Evolutionary conservation across 371 early-diverging fungal genomes (phyloP), one percentile per base, ranked within the genome.

Genomic region (Haplosporangium sp.): DNA sequence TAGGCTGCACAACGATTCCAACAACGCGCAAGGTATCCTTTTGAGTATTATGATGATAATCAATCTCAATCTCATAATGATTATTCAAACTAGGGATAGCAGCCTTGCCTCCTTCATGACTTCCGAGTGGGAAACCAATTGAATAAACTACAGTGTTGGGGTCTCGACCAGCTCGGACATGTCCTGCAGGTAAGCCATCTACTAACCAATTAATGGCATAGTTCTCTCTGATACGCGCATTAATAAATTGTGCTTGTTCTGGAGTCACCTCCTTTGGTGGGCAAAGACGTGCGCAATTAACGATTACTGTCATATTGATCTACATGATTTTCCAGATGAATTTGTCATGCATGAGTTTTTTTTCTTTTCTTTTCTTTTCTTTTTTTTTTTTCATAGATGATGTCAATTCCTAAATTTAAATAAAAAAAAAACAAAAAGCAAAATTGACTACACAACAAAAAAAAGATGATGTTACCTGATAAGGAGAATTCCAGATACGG

Each of bases 141-240:
- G 90, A 89, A 77, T 92, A 95, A 65, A 91, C 92, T 47, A 71
- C 69, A n/a, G 88, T 84, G 44, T 86, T 73, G 3, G 90, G 88
- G 34, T 87, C 89, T 45, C 87, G 86, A 60, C 93, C 93, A 3
- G 77, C 72, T 57, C 86, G 87, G 11, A 85, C 78, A 62, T 91
- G 89, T 6, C 95, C 97, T 35, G 95, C 98, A 1, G 98, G 97
- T 47, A 97, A 87, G 0, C 96, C 97, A 84, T 98, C 98, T n/a
- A 97, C 93, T 38, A 96, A 86, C 93, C 93, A 93, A 82, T 95
- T 93, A 71, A 93, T 76, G 50, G 88, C 88, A 83, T 96, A 96
- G 34, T 94, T 92, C 60, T 96, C 94, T 40, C 81, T 83, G 59
- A 97, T 96, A 50, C 94, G 88, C 55, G 91, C 89, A 71, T 94